phyloP scores from a whole-genome alignment of 345 rosid species.

The Geranium rotundifolium region DNA sequence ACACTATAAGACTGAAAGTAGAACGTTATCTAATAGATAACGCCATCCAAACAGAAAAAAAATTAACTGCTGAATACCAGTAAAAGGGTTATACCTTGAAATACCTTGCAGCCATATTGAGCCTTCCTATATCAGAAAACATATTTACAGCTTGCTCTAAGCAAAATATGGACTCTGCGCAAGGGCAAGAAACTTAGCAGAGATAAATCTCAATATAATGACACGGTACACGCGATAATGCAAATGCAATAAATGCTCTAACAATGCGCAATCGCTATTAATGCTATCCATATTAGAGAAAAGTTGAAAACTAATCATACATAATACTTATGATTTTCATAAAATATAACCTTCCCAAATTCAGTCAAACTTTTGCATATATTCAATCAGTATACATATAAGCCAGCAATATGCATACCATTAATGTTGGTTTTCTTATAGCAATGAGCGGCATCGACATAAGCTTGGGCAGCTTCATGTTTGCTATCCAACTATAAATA shows the following conservation, averaged over 20 bases:
- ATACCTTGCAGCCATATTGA: constrained; percentile 98
- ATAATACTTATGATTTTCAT: too few species aligned
- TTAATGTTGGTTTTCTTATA: constrained; percentile 64
- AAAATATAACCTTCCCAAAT: too few species aligned
- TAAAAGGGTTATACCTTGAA: constrained; percentile 42
- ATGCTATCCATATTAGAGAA: too few species aligned
- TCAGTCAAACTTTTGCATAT: too few species aligned
- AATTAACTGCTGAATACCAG: too few species aligned
- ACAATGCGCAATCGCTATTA: too few species aligned
- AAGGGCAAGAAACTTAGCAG: not conserved
- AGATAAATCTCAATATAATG: not conserved
- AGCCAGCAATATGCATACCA: constrained; percentile 29
- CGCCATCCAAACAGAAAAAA: too few species aligned
- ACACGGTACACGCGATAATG: not conserved
- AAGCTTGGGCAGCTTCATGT: constrained; percentile 80
- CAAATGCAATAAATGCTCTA: too few species aligned
- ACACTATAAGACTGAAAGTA: too few species aligned
- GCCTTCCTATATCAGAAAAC: constrained; percentile 89
- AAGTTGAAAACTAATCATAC: too few species aligned
- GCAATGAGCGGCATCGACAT: constrained; percentile 82
- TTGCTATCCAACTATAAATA: constrained; percentile 60
- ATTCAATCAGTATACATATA: too few species aligned
- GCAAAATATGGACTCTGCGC: constrained; percentile 87
- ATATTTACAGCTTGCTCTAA: constrained; percentile 68
- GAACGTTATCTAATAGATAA: too few species aligned